Base-by-base conservation (phyloP, 306 rosid species). In the Aeschynomene evenia region DNA sequence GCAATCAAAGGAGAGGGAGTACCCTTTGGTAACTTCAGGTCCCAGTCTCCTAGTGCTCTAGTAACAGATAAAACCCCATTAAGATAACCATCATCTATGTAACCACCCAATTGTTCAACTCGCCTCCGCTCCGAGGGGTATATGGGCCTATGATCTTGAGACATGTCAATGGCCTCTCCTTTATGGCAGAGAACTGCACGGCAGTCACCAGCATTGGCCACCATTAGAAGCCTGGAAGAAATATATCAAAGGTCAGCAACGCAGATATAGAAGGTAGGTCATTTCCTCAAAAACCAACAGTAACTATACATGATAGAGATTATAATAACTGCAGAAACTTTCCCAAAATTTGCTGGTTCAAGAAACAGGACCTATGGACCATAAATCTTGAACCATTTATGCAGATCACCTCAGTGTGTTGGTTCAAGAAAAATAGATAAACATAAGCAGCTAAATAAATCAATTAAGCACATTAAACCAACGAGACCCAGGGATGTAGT, bases 41-140 rank as follows among this genome's bases (percentile, higher is more conserved):
- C 97, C 99, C 99, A 94, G 73, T 94, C 99, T 18, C 97, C 99
- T 40, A 94, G 83, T 13, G 99, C 99, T 74, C 99, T 77, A 3
- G 91, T 77, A 33, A 94, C 99, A 5, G 97, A 85, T 37, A 94
- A 74, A 63, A 85, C 95, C 1, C 95, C 99, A 24, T 94, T 94
- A 28, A 94, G 96, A 79, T 91, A 94, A 62, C 95, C 97, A 42
- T 89, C 96, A 6, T 94, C 95, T 8, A 94, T 69, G 51, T 24
- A 85, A 15, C 91, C 99, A 0, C 99, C 99, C 72, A 89, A 49
- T 71, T 85, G 92, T 81, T 88, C 87, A 14, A 94, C 92, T 10
- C 99, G 84, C 71, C 73, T 82, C 76, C 72, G 77, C 45, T 94
- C 99, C 7, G 86, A 77, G n/a, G 92, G 83, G 62, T 87, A 82